A percentile compares a stretch with the other conserved stretches of the same genome.
Evolutionary conservation across 2,329 filamentous ascomycete genomes (phyloP).

Genomic region (Trichophyton equinum): DNA sequence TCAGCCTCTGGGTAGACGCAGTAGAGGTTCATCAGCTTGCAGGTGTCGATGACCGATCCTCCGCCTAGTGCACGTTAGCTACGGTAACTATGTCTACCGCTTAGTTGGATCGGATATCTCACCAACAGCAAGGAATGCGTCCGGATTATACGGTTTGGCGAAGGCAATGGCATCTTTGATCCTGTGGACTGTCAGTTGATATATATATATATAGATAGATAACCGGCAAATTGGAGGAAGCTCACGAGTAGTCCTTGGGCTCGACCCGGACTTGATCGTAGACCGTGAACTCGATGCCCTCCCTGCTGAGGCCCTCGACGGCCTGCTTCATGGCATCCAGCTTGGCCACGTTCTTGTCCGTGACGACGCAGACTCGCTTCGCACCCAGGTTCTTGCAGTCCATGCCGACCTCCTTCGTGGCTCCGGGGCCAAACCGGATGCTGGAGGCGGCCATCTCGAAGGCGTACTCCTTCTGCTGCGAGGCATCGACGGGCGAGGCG

Average conservation of each 20-base stretch:
- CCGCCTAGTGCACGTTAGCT: constrained; percentile 36
- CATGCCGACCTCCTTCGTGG: constrained; percentile 95
- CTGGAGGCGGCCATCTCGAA: constrained; percentile 97
- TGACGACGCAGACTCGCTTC: constrained; percentile 82
- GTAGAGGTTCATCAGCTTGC: constrained; percentile 97
- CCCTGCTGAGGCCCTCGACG: constrained; percentile 61
- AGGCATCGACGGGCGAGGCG: constrained; percentile 63
- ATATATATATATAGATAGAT: not conserved
- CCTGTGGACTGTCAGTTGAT: constrained; percentile 32
- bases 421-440: constrained; percentile 86
- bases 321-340: constrained; percentile 85
- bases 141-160: constrained; percentile 64
- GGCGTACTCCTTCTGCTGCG: constrained; percentile 81
- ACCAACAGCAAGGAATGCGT: constrained; percentile 87
- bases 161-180: constrained; percentile 83
- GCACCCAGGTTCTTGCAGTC: constrained; percentile 85
- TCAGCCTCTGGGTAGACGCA: constrained; percentile 80
- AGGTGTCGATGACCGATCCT: constrained; percentile 94
- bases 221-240: constrained; percentile 14
- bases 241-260: constrained; percentile 84
- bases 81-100: not conserved
- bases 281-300: constrained; percentile 69
- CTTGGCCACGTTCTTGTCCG: constrained; percentile 67
- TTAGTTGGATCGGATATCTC: constrained; percentile 9
- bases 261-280: constrained; percentile 74